Evolutionary conservation across 768 basidiomycete genomes (phyloP).

Genomic region (Termitomyces titanicus): DNA sequence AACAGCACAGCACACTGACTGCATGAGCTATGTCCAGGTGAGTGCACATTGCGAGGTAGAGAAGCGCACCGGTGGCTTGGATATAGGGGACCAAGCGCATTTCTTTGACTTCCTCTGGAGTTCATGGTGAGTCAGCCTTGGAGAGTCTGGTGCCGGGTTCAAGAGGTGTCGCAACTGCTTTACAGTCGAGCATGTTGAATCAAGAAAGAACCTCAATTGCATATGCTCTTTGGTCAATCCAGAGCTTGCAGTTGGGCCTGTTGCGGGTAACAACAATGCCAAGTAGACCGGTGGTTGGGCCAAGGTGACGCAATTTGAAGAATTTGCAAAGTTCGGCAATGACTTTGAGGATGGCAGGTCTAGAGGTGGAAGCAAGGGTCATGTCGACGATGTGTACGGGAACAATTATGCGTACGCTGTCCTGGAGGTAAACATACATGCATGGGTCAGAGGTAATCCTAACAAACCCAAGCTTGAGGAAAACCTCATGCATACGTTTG

Average conservation of each 20-base stretch:
- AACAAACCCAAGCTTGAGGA: neutral
- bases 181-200: constrained; percentile 5
- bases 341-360: neutral
- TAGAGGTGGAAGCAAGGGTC: neutral
- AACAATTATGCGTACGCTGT: neutral
- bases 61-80: constrained; percentile 5
- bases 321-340: neutral
- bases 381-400: neutral
- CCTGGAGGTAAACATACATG: neutral
- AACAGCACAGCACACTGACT: too few species aligned
- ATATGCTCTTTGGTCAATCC: constrained; percentile 2
- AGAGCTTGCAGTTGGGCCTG: neutral
- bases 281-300: constrained; percentile 1
- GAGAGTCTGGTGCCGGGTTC: neutral
- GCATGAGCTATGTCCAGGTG: too few species aligned
- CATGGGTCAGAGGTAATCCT: neutral
- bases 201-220: neutral
- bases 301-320: neutral
- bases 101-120: neutral
- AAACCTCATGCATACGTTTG: neutral
- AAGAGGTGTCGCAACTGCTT: constrained; percentile 9
- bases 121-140: neutral
- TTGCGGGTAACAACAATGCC: neutral
- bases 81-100: neutral
- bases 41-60: too few species aligned